Base-by-base conservation (phyloP, 169 alveolate species). In the Plasmodium knowlesi region DNA sequence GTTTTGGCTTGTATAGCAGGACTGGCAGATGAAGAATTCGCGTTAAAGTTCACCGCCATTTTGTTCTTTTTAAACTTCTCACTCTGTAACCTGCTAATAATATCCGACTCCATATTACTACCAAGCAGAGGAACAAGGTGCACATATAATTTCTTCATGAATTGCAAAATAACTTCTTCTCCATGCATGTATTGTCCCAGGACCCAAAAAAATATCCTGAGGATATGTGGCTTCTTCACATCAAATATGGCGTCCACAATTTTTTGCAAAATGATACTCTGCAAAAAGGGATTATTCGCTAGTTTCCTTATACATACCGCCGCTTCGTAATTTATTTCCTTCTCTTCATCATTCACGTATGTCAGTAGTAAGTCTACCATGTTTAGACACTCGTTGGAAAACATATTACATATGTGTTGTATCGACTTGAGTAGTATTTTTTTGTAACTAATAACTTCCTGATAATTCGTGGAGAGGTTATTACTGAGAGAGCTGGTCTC, bases 1-100 rank as follows among this genome's bases (percentile, higher is more conserved):
- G 99, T 98, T 84, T 96, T 98, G 5, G 97, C 82, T 39, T 95
- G 86, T n/a, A 79, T 74, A 41, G 50, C 32, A 6, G 89, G 67
- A 19, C 22, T 25, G 1, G 53, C 79, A 41, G 50, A 39, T 16
- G 89, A 73, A 19, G 34, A 37, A 19, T 37, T 14, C n/a, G 39
- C 34, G 10, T 37, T 85, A 12, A 28, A 34, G 41, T 84, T 92
- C 43, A 57, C 96, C 72, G 34, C 93, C 86, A 37, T 91, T 88
- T 88, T 92, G 92, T 91, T 96, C 95, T 57, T 97, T 95, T 78
- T 70, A 57, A 28, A 93, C 73, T 53, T 90, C 16, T 80, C 84
- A 25, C 46, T 96, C 54, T 71, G 73, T 61, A 76, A 50, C 90
- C 76, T 92, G 57, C 22, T 86, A 92, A 54, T 85, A 72, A 80